Percentiles rank a stretch among this genome's conserved stretches.
phyloP scores from a whole-genome alignment of 169 alveolate genomes.

The Toxoplasma gondii region DNA sequence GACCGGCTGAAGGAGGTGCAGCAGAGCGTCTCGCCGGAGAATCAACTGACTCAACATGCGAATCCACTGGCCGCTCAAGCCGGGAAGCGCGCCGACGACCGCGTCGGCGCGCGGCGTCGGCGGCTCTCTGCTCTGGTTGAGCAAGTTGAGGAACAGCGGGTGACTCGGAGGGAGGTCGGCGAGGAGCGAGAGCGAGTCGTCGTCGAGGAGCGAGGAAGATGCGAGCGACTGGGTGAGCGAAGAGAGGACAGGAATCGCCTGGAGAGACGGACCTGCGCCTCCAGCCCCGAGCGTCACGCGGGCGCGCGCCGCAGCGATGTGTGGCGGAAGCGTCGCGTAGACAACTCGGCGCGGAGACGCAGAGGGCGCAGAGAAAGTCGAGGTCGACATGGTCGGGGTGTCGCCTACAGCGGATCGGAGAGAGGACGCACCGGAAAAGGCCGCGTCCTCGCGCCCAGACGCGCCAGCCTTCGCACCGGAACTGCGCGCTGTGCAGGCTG shows the following conservation, averaged over 20 bases:
- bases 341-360: neutral
- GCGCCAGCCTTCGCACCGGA: too few relatives aligned
- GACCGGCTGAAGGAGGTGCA: conserved; percentile 48
- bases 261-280: neutral
- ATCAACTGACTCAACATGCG: conserved; percentile 36
- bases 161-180: conserved; percentile 46
- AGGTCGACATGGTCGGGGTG: neutral
- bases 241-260: neutral
- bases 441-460: too few relatives aligned
- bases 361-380: neutral
- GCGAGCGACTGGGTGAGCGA: neutral
- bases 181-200: conserved; percentile 21
- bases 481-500: neutral
- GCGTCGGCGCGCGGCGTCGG: neutral
- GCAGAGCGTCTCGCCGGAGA: conserved; percentile 16
- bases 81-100: conserved; percentile 45
- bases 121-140: neutral
- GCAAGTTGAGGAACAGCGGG: neutral
- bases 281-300: neutral
- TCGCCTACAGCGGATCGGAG: neutral
- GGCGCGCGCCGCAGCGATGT: conserved; percentile 23
- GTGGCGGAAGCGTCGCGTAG: conserved; percentile 14
- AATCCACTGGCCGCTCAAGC: conserved; percentile 62
- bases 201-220: neutral
- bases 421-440: neutral